Evolutionary conservation across 1,284 basidiomycete genomes (phyloP).

Genomic region (Inonotus obliquus): DNA sequence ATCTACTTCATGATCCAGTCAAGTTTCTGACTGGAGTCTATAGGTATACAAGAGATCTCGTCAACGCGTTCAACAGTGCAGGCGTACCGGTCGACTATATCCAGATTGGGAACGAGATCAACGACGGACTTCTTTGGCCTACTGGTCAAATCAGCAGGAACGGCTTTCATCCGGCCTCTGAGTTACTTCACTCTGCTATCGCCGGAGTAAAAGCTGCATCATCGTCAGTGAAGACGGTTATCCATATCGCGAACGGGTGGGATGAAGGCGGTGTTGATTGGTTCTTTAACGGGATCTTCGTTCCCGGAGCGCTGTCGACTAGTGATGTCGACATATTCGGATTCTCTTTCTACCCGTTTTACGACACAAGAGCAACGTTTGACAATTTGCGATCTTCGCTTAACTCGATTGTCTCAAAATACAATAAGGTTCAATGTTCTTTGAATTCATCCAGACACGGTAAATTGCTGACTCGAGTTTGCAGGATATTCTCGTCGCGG

Average conservation of each 20-base stretch:
- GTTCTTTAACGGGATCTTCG: conserved; percentile 51
- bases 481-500: conserved; percentile 53
- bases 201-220: conserved; percentile 38
- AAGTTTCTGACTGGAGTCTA: neutral
- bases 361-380: conserved; percentile 52
- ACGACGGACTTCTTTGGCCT: conserved; percentile 54
- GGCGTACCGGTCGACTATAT: conserved; percentile 53
- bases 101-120: conserved; percentile 29
- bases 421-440: conserved; percentile 38
- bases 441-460: neutral
- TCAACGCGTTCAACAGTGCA: conserved; percentile 45
- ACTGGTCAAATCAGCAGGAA: conserved; percentile 49
- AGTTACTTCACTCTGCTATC: conserved; percentile 56
- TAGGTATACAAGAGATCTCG: conserved; percentile 51
- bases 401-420: conserved; percentile 43
- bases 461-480: neutral
- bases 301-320: conserved; percentile 44
- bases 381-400: conserved; percentile 45
- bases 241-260: conserved; percentile 67
- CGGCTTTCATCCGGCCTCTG: conserved; percentile 50
- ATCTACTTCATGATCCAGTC: neutral
- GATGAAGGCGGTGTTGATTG: conserved; percentile 40
- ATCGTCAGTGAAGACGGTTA: conserved; percentile 45
- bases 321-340: conserved; percentile 55
- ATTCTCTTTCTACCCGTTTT: conserved; percentile 65